phyloP scores from a whole-genome alignment of 495 filamentous ascomycete species.

The Aspergillus conjunctus region DNA sequence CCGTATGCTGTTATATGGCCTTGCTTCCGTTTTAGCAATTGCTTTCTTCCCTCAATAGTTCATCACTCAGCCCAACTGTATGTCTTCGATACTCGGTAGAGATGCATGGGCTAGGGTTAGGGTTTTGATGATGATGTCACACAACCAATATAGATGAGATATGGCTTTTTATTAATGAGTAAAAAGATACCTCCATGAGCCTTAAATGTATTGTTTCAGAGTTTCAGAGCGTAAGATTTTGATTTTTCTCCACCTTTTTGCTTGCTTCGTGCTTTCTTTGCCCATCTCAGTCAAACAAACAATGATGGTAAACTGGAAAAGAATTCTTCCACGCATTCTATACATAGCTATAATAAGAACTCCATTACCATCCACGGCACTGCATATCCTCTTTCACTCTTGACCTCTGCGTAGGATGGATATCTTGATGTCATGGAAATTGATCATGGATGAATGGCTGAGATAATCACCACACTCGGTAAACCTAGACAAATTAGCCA shows the following conservation, averaged over 20 bases:
- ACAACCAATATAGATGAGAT: background rate
- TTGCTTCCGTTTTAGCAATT: background rate
- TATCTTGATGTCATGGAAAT: background rate
- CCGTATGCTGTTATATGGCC: background rate
- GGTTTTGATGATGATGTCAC: background rate
- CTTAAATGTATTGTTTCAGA: too few relatives aligned
- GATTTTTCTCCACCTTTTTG: too few relatives aligned
- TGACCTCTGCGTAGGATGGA: background rate
- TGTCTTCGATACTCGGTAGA: background rate
- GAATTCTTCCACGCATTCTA: background rate
- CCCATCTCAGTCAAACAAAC: too few relatives aligned
- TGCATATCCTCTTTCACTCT: background rate
- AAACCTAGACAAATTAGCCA: slow-evolving; percentile 23
- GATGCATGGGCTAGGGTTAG: background rate
- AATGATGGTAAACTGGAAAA: background rate
- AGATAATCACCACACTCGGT: slow-evolving; percentile 26
- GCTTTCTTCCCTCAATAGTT: background rate
- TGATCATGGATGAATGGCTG: slow-evolving; percentile 8
- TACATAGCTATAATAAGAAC: background rate
- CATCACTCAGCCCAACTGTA: too few relatives aligned
- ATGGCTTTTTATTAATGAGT: too few relatives aligned
- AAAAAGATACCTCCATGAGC: too few relatives aligned
- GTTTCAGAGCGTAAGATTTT: too few relatives aligned
- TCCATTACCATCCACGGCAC: background rate
- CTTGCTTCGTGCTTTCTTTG: too few relatives aligned